Base-by-base conservation (phyloP, 345 rosid species). In the Acer saccharum region DNA sequence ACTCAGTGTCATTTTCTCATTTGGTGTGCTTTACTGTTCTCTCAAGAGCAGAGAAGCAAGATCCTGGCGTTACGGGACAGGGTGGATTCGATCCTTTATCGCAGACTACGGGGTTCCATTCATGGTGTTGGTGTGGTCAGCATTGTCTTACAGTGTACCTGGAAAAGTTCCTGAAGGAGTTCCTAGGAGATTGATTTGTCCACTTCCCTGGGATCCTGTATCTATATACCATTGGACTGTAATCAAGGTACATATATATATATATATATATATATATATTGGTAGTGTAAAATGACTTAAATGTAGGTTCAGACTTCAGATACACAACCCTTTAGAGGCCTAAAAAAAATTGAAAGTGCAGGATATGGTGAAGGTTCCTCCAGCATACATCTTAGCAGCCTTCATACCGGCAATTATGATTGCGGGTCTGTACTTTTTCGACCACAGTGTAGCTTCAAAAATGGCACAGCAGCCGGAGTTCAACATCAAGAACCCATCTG, bases 391-490 rank as follows among this genome's bases (percentile, higher is more conserved):
- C 63, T 86, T 93, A 72, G 89, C 89, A 25, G 95, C 95, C 69
- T 50, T 90, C 52, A 80, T 92, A 77, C 97, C 98, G n/a, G 97
- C 88, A 61, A 64, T 89, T 81, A 94, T 93, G 98, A 86, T 94
- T 39, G 97, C 97, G 0, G 98, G 97, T 29, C 85, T 91, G 57
- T 90, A 94, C 86, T 94, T 92, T 85, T 94, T 94, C 13, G 97
- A 93, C 84, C 98, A 94, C 73, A 88, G 94, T 61, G 98, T 91
- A 73, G 96, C 98, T 83, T 89, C 98, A 27, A 89, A 94, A 80
- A 71, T 94, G 93, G 97, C 97, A 44, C 97, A 93, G 66, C 97
- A 91, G 84, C 84, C 88, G 78, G 97, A 93, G 71, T 94, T 89
- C 71, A 93, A 91, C 81, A 89, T 94, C 32, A 90, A 81, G 73